Base-by-base conservation (phyloP, 2,329 filamentous ascomycete species). In the Botrytis cinerea region DNA sequence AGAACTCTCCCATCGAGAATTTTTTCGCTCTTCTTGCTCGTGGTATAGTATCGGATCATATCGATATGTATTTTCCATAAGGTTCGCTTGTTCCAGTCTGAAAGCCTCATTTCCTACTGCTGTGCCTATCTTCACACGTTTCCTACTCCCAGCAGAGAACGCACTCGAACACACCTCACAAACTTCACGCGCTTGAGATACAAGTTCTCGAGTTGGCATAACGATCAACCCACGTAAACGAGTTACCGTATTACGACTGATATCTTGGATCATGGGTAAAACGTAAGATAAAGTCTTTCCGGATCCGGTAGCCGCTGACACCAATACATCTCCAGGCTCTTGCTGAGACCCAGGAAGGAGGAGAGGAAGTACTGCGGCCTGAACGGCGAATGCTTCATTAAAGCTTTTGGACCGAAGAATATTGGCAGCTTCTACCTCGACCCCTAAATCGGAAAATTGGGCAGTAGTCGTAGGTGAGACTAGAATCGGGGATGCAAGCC, bases 221-320 rank as follows among this genome's bases (percentile, higher is more conserved):
- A 99, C 91, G 64, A 99, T 89, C 0, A 99, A 82, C 0, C 91
- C 95, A 57, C 93, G 88, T 14, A 99, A 83, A 72, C 88, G 88
- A 0, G 92, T 92, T 18, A 90, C 86, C 35, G 84, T 84, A 22
- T 87, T 87, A 46, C 88, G 85, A 76, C 91, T 91, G 67, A 99
- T 84, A 69, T 92, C 90, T 63, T 94, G 89, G 6, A 97, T 87
- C 74, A 99, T 90, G 0, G 96, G 96, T 4, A 99, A 84, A 0
- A 95, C 89, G 79, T 99, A 99, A 0, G 95, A 92, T 25, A 99
- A 83, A 0, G 96, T 99, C 81, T 99, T 99, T 73, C 96, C 96
- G 0, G 96, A 98, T 14, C 96, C 96, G 0, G 96, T 99, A 1
- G 95, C 93, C 0, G 97, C 96, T 12, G 94, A 96, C 4, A 99